phyloP scores from a whole-genome alignment of 2,329 filamentous ascomycete species.

The Alternaria infectoria region DNA sequence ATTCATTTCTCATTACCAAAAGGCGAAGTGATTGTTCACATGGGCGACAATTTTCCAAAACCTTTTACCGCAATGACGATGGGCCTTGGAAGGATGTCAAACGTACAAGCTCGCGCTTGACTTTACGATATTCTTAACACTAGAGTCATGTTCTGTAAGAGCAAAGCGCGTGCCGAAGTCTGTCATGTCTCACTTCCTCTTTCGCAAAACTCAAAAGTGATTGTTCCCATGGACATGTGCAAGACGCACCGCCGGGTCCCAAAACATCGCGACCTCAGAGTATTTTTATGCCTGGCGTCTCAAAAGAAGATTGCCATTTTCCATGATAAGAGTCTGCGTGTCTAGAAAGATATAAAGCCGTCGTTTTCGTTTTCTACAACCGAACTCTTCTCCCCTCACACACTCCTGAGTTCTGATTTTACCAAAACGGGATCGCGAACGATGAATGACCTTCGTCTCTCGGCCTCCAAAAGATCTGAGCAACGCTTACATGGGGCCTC shows the following conservation, averaged over 20 bases:
- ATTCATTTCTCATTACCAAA: not conserved
- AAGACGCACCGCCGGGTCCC: not conserved
- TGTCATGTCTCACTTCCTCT: not conserved
- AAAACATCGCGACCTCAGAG: not conserved
- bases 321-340: not conserved
- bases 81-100: not conserved
- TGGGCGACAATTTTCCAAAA: not conserved
- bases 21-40: rapidly evolving
- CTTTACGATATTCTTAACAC: not conserved
- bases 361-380: not conserved
- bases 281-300: not conserved
- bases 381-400: not conserved
- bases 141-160: not conserved
- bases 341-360: not conserved
- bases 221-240: not conserved
- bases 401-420: not conserved
- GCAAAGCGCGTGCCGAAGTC: not conserved
- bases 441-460: not conserved
- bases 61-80: not conserved
- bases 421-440: not conserved
- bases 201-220: not conserved
- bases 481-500: not conserved
- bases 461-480: not conserved
- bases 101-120: not conserved
- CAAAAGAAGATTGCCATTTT: not conserved